phyloP scores from a whole-genome alignment of 73 alveolate species.

The Diophrys appendiculata region DNA sequence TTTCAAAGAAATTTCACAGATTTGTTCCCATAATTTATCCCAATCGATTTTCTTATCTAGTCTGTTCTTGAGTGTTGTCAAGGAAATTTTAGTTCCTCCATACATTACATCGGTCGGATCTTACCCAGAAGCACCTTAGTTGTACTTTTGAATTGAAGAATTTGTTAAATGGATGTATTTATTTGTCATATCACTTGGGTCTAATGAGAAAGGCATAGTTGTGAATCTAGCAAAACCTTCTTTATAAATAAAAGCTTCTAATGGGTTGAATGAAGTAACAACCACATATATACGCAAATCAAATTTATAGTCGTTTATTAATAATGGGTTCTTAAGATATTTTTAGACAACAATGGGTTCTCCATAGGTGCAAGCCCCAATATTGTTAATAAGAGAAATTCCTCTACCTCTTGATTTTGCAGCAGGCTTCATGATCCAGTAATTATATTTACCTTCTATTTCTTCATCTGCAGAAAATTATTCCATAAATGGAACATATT shows the following conservation, averaged over 20 bases:
- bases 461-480: constrained; percentile 66
- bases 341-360: constrained; percentile 95
- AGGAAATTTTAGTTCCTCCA: constrained; percentile 92
- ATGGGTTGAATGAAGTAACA: constrained; percentile 94
- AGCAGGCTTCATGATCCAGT: constrained; percentile 94
- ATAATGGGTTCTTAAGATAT: constrained; percentile 93
- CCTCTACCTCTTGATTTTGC: constrained; percentile 97
- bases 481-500: constrained; percentile 68
- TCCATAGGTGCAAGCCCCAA: constrained; percentile 88
- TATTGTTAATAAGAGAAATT: constrained; percentile 87
- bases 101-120: constrained; percentile 72
- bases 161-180: constrained; percentile 89
- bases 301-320: constrained; percentile 96
- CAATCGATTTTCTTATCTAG: constrained; percentile 72
- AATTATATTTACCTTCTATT: constrained; percentile 69
- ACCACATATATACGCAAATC: constrained; percentile 96
- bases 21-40: constrained; percentile 84
- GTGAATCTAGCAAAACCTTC: constrained; percentile 98
- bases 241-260: constrained; percentile 96
- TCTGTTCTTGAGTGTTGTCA: constrained; percentile 71
- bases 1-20: constrained; percentile 78
- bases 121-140: constrained; percentile 52
- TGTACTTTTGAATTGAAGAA: constrained; percentile 87
- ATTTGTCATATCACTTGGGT: constrained; percentile 85
- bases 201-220: constrained; percentile 90